Conservation (phyloP, 768 basidiomycete genomes). For the Dacryopinax primogenitus region DNA sequence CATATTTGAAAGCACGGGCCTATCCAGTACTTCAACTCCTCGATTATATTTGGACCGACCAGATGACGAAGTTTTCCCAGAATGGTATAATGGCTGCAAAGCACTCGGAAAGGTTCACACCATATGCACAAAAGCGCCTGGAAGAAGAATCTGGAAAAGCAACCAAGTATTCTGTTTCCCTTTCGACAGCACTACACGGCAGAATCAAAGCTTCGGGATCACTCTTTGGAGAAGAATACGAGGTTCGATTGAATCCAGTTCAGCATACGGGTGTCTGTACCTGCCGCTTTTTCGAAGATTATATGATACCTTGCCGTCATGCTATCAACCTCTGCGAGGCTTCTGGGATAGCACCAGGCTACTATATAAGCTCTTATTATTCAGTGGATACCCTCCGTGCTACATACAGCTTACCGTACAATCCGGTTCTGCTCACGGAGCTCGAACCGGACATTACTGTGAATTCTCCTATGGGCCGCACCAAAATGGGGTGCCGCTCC, state of each 20-base stretch:
- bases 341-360: not conserved
- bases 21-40: not conserved
- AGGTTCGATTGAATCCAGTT: not conserved
- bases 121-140: not conserved
- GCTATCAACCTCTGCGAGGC: not conserved
- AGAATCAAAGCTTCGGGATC: not conserved
- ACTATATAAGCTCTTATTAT: not conserved
- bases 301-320: not conserved
- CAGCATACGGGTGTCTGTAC: not conserved
- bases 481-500: not conserved
- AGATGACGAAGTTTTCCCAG: not conserved
- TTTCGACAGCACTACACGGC: not conserved
- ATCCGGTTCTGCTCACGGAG: not conserved
- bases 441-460: not conserved
- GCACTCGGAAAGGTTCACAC: not conserved
- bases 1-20: not conserved
- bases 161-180: not conserved
- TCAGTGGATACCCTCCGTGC: not conserved
- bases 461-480: too few relatives aligned
- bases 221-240: not conserved
- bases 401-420: not conserved
- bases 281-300: not conserved
- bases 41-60: not conserved
- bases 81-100: not conserved
- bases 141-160: not conserved